A percentile compares a stretch with the other conserved stretches of the same genome.
Evolutionary conservation across 2,329 filamentous ascomycete species (phyloP).

Genomic region (Blastomyces emzantsi): DNA sequence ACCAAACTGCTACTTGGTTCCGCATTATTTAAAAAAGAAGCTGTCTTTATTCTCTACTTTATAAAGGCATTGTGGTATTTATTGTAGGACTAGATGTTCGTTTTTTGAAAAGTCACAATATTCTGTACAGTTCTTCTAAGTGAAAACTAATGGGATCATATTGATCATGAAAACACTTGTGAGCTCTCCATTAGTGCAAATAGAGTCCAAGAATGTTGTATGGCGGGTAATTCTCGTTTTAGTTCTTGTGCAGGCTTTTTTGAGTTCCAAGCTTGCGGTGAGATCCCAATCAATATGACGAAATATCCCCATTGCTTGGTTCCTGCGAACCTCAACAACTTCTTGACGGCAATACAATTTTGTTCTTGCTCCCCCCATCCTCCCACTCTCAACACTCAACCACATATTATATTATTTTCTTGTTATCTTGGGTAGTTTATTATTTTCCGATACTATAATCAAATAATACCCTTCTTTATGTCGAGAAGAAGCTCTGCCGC

Average conservation of each 20-base stretch:
- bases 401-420: conserved; percentile 9
- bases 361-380: background rate
- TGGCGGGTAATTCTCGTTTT: background rate
- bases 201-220: background rate
- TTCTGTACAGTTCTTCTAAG: background rate
- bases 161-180: background rate
- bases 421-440: conserved; percentile 10
- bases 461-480: conserved; percentile 20
- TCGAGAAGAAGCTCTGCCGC: conserved; percentile 31
- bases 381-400: conserved; percentile 11
- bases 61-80: conserved; percentile 1
- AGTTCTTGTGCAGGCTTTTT: background rate
- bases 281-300: conserved; percentile 6
- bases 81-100: conserved; percentile 7
- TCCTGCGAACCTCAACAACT: conserved; percentile 2
- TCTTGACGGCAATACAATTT: background rate
- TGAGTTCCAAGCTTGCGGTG: background rate
- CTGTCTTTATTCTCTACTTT: background rate
- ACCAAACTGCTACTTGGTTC: background rate
- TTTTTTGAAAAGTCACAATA: background rate
- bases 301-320: conserved; percentile 4
- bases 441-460: background rate
- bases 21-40: background rate
- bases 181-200: background rate
- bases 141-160: background rate